Evolutionary conservation across 805 yeast species (phyloP).

Genomic region (Myxozyma vanderwaltii): DNA sequence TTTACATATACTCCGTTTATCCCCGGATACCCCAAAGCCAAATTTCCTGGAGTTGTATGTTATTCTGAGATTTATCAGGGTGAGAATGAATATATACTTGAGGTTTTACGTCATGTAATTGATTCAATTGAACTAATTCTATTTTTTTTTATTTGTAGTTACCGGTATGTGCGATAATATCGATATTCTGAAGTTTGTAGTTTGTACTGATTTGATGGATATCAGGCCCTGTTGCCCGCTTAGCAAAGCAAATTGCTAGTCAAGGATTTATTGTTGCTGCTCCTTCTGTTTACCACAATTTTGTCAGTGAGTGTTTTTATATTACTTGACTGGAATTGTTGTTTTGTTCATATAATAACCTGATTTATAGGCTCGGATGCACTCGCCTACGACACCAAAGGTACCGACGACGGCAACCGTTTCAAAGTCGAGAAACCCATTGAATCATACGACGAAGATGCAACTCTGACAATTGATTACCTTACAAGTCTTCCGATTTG

Average conservation of each 20-base stretch:
- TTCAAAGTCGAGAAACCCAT: conserved; percentile 69
- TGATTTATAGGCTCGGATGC: conserved; percentile 59
- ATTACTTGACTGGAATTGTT: neutral
- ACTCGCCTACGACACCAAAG: conserved; percentile 67
- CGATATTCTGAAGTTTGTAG: neutral
- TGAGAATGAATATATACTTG: neutral
- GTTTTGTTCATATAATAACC: neutral
- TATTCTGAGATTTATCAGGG: conserved; percentile 80
- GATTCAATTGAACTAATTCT: neutral
- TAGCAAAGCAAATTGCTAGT: conserved; percentile 76
- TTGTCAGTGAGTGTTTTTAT: conserved; percentile 45
- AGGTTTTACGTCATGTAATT: neutral
- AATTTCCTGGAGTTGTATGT: conserved; percentile 78
- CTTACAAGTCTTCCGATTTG: conserved; percentile 60
- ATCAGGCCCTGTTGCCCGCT: conserved; percentile 77
- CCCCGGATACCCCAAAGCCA: conserved; percentile 73
- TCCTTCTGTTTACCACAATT: conserved; percentile 79
- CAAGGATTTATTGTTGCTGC: conserved; percentile 79
- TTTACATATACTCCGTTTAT: conserved; percentile 68
- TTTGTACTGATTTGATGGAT: conserved; percentile 30
- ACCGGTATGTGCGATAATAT: conserved; percentile 15
- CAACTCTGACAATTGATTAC: conserved; percentile 62
- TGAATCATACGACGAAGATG: conserved; percentile 76
- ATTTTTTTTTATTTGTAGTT: neutral
- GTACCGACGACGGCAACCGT: conserved; percentile 73